Evolutionary conservation across 495 filamentous ascomycete genomes (phyloP), one percentile per base, ranked within the genome.

Genomic region (Delitschia confertaspora): DNA sequence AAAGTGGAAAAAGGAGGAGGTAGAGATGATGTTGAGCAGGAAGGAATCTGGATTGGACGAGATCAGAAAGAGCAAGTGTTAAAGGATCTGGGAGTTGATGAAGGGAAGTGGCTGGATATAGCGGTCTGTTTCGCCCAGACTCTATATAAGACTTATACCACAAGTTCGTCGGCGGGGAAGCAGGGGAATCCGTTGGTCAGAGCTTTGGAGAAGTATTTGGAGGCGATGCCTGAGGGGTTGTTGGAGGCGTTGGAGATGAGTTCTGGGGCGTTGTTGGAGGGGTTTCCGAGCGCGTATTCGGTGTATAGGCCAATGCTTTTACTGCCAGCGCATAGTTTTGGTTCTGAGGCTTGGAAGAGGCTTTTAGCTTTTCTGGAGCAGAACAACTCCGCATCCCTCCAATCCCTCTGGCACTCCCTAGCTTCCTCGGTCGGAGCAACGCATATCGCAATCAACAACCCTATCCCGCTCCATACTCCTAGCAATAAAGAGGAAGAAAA

Each of bases 401-500:
- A 59, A 13, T 62, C 67, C 29, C 65, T 93, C 2, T 69, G 67
- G 18, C 49, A 54, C 4, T 65, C 72, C 2, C 67, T 81, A 0
- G 66, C 65, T 11, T 49, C 46, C 4, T 57, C 70, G 0, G 65
- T 74, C 20, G 62, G 59, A 6, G 65, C 80, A 5, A 85, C 82
- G 0, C 81, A 87, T 52, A 65, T 88, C 7, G 84, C 84, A 10
- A 63, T 83, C 30, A 88, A 85, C 56, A 74, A 77, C 24, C 80
- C 79, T 0, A 88, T 93, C 18, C 76, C 78, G 3, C 40, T 35
- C 7, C 19, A 17, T 47, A 8, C 6, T n/a, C 4, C 19, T 3
- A 53, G 56, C 1, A n/a, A n/a, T n/a, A n/a, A n/a, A n/a, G n/a
- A n/a, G n/a, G n/a, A n/a, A n/a, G 47, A 59, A 7, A 89, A 89